phyloP scores from a whole-genome alignment of 352 stramenopile species.

The Phytophthora vignae region DNA sequence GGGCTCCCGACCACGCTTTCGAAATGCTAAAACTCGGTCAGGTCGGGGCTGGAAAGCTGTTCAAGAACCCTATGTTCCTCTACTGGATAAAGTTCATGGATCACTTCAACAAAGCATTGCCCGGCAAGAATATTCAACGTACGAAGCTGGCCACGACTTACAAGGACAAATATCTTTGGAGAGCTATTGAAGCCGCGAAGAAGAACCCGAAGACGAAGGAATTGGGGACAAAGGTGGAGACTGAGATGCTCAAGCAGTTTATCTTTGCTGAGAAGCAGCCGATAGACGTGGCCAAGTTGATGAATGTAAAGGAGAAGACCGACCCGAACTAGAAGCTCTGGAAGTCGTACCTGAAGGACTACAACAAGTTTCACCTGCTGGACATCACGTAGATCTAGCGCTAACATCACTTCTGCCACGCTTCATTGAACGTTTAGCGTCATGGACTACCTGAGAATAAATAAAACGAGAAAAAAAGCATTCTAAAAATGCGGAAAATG shows the following conservation, averaged over 20 bases:
- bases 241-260: background rate
- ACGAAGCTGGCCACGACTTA: background rate
- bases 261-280: background rate
- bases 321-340: background rate
- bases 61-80: background rate
- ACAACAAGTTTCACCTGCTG: no score
- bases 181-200: background rate
- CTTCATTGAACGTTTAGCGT: no score
- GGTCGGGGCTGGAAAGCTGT: background rate
- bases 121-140: background rate
- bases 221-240: background rate
- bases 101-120: background rate
- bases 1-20: background rate
- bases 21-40: no score
- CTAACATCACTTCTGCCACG: no score
- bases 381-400: no score
- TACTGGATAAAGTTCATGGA: conserved; percentile 1
- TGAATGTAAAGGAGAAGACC: background rate
- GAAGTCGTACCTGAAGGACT: no score
- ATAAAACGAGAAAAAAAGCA: no score
- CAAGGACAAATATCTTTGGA: background rate
- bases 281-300: background rate
- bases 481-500: no score
- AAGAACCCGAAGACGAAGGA: background rate
- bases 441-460: no score